Base-by-base conservation (phyloP, 1,139 yeast genomes). In the Candida glucosophila region DNA sequence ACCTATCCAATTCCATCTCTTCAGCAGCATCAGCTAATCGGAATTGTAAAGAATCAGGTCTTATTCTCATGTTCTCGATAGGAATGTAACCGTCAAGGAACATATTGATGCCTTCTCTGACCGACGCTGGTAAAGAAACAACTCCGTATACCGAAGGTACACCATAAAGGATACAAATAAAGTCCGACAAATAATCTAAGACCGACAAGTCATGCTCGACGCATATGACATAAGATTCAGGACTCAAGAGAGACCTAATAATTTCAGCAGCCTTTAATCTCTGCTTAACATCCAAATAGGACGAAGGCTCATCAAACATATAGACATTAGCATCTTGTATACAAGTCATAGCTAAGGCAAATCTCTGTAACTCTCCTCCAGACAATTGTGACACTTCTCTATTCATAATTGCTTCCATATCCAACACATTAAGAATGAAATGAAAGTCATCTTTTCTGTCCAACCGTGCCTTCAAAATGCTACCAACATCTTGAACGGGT, bases 261-360 rank as follows among this genome's bases (percentile, higher is more conserved):
- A 85, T 77, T 56, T 77, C 78, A 32, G 98, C 98, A 30, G 98
- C 98, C 50, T 92, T 82, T 55, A 90, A 74, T 75, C 98, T 90
- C 63, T 90, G 98, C 62, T 90, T 90, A 39, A 90, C 97, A 71
- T 90, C 98, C 56, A 90, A 67, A 60, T 90, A 90, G 9, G 98
- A 90, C 15, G 97, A 88, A 27, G 98, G 98, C 65, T 90, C 98
- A 63, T 90, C 98, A 56, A 90, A 90, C 98, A 90, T 90, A 61
- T 90, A 90, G 25, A 90, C 97, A 45, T 86, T 83, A 31, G 97
- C 97, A 19, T 66, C 67, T 60, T 90, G 97, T 24, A 88, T 88
- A 67, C 95, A 85, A 12, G 97, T 82, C 85, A 90, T 78, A 44
- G 92, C 98, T 52, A 90, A 79, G 25, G 98, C 97, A 53, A 90